Conservation (phyloP, 2,329 filamentous ascomycete species). For the Colletotrichum costaricense region DNA sequence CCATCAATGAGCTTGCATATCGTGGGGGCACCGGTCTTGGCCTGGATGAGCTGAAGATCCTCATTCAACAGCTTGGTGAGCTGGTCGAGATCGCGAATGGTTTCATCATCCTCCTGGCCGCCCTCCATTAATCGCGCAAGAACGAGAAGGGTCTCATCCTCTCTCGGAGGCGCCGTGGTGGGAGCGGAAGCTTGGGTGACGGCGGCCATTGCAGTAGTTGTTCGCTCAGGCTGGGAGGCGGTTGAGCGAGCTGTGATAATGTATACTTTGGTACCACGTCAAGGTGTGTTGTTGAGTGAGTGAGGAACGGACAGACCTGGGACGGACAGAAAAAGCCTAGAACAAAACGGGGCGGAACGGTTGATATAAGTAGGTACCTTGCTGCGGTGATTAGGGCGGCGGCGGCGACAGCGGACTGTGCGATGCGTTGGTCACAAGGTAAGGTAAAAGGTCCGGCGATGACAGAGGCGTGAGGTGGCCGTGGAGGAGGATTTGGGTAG, state of each 20-base stretch:
- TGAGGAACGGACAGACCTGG: constrained; percentile 32
- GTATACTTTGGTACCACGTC: constrained; percentile 20
- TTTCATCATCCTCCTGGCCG: constrained; percentile 83
- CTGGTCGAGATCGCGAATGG: constrained; percentile 67
- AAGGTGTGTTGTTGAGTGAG: constrained; percentile 11
- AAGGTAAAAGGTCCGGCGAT: constrained; percentile 24
- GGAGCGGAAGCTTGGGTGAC: constrained; percentile 46
- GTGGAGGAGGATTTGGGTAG: constrained; percentile 21
- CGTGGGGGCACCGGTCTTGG: constrained; percentile 56
- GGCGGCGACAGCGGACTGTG: constrained; percentile 27
- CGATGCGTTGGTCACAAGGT: constrained; percentile 31
- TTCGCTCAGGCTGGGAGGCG: constrained; percentile 6
- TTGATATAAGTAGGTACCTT: constrained; percentile 32
- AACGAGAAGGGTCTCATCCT: constrained; percentile 79
- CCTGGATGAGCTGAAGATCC: constrained; percentile 54
- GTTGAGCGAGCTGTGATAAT: constrained; percentile 10
- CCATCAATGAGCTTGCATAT: constrained; percentile 74
- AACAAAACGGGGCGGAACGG: constrained; percentile 23
- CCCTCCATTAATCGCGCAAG: constrained; percentile 92
- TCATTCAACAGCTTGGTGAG: constrained; percentile 71
- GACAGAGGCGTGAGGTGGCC: constrained; percentile 17
- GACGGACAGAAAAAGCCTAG: constrained; percentile 22
- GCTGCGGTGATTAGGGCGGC: constrained; percentile 19
- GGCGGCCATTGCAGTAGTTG: constrained; percentile 45
- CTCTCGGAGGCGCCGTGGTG: constrained; percentile 49